Evolutionary conservation across 352 stramenopile species (phyloP).

Genomic region (Pythium scleroteichum): DNA sequence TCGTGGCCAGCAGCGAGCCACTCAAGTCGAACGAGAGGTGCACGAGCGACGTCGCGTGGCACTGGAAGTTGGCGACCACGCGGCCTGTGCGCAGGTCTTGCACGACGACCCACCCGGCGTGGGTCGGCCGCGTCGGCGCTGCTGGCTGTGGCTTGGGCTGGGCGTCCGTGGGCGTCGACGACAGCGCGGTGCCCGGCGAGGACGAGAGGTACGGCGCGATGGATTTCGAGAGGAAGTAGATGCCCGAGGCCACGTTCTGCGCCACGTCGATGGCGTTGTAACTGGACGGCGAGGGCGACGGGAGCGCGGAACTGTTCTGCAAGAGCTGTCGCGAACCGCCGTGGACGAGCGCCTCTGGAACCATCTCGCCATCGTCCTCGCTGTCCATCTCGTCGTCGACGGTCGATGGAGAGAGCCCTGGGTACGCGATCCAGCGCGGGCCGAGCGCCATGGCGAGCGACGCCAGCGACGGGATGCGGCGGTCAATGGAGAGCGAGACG

Average conservation of each 20-base stretch:
- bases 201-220: constrained; percentile 77
- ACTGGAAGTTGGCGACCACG: constrained; percentile 73
- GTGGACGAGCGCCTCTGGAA: constrained; percentile 43
- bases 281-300: constrained; percentile 23
- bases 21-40: constrained; percentile 77
- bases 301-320: constrained; percentile 17
- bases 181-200: constrained; percentile 39
- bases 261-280: constrained; percentile 81
- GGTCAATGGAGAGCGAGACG: constrained; percentile 43
- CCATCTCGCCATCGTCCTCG: constrained; percentile 48
- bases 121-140: constrained; percentile 8
- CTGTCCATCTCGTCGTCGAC: constrained; percentile 25
- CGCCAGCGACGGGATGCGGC: constrained; percentile 45
- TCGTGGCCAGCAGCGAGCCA: constrained; percentile 74
- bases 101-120: constrained; percentile 69
- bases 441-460: constrained; percentile 69
- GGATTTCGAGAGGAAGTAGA: constrained; percentile 85
- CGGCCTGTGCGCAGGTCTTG: constrained; percentile 62
- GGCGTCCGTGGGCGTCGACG: constrained; percentile 1
- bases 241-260: constrained; percentile 83
- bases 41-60: constrained; percentile 72
- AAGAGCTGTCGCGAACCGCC: constrained; percentile 27
- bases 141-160: constrained; percentile 19
- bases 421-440: constrained; percentile 69
- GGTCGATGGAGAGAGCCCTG: constrained; percentile 34